These are phyloP conservation scores for Kwoniella sp. DNA, from an alignment of 768 basidiomycete genomes.

Conservation along the genomic window DNA sequence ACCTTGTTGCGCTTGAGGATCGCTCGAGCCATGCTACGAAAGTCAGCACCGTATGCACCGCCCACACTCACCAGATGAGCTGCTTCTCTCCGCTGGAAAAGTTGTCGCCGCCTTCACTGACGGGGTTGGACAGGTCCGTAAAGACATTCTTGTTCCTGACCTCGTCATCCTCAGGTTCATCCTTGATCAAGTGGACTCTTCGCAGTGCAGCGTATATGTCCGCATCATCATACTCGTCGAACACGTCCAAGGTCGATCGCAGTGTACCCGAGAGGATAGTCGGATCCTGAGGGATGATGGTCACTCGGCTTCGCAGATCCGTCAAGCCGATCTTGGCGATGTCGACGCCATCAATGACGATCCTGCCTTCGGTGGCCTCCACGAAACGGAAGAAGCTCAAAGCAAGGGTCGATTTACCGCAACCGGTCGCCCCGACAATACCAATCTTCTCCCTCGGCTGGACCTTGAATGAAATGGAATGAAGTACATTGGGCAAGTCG, in stretches of 20 bases:
- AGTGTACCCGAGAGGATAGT: slow-evolving; percentile 78
- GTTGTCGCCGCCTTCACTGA: slow-evolving; percentile 75
- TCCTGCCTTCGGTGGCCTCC: slow-evolving; percentile 72
- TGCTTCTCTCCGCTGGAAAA: slow-evolving; percentile 73
- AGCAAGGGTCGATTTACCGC: slow-evolving; percentile 53
- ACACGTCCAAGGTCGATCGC: slow-evolving; percentile 76
- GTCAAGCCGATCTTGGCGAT: slow-evolving; percentile 74
- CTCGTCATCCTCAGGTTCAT: slow-evolving; percentile 30
- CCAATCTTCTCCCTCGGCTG: slow-evolving; percentile 70
- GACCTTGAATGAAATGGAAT: slow-evolving; percentile 69
- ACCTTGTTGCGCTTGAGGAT: slow-evolving; percentile 73
- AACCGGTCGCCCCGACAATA: slow-evolving; percentile 52
- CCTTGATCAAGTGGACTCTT: slow-evolving; percentile 48
- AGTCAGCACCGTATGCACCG: too few species aligned
- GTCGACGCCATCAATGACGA: slow-evolving; percentile 69
- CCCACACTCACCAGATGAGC: slow-evolving; percentile 57
- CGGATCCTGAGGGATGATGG: slow-evolving; percentile 72
- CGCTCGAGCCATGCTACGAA: slow-evolving; percentile 78
- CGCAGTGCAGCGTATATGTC: slow-evolving; percentile 58
- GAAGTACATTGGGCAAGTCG: slow-evolving; percentile 79
- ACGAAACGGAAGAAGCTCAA: slow-evolving; percentile 85
- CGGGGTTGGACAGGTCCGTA: slow-evolving; percentile 37
- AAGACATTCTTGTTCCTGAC: slow-evolving; percentile 47
- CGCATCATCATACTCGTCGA: slow-evolving; percentile 75
- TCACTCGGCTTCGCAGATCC: slow-evolving; percentile 71